These are phyloP conservation scores for Eustoma russellianum DNA, from an alignment of 257 asterid species.

Conservation along the genomic window DNA sequence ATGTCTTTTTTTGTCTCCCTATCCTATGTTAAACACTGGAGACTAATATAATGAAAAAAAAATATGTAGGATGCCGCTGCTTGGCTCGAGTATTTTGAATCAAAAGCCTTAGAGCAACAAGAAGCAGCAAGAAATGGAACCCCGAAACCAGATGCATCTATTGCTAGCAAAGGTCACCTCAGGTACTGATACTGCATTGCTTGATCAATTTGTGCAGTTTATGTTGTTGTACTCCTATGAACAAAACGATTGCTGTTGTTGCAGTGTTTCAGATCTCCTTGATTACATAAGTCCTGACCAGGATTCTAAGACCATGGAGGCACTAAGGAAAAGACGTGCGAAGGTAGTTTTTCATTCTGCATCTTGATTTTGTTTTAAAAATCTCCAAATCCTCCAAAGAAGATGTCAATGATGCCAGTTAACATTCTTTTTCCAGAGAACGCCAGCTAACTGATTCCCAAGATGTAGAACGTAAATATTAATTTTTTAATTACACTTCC, in stretches of 20 bases:
- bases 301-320: conserved; percentile 60
- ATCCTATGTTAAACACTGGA: neutral
- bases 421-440: too few relatives aligned
- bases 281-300: conserved; percentile 87
- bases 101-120: conserved; percentile 97
- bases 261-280: conserved; percentile 98
- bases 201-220: conserved; percentile 28
- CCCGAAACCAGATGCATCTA: conserved; percentile 93
- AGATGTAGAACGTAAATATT: too few relatives aligned
- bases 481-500: too few relatives aligned
- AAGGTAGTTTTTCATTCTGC: conserved; percentile 40
- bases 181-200: conserved; percentile 63
- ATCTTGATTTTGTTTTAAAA: too few relatives aligned
- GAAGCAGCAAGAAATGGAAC: conserved; percentile 94
- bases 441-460: too few relatives aligned
- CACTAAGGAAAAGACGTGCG: conserved; percentile 70
- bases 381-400: too few relatives aligned
- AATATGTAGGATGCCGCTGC: conserved; percentile 96
- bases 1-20: too few relatives aligned
- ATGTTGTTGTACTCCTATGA: conserved; percentile 14
- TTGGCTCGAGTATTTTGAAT: conserved; percentile 98
- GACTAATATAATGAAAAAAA: conserved; percentile 8
- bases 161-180: conserved; percentile 98
- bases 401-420: too few relatives aligned
- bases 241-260: conserved; percentile 25